Conservation (phyloP, 2,329 filamentous ascomycete species). For the Tolypocladium pustulatum region DNA sequence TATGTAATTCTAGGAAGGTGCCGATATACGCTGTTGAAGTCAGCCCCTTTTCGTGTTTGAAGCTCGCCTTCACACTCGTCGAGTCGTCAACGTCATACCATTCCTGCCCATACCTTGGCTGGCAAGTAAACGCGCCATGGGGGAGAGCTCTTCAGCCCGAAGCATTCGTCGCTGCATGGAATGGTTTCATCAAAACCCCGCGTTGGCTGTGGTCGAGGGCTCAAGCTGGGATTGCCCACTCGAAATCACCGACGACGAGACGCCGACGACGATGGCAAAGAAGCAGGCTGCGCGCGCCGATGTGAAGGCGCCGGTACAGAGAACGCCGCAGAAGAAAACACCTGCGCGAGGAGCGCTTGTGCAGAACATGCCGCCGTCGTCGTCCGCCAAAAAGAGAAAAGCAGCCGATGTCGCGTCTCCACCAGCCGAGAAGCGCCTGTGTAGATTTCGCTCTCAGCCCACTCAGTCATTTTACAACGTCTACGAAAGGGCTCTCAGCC, state of each 20-base stretch:
- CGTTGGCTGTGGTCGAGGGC: not conserved
- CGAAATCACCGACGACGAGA: conserved; percentile 1
- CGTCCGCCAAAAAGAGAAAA: conserved; percentile 9
- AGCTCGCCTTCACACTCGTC: not conserved
- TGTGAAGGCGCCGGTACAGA: not conserved
- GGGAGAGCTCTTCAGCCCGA: not conserved
- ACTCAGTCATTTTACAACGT: conserved; percentile 24
- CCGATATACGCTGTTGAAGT: not conserved
- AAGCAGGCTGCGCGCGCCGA: not conserved
- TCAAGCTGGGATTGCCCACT: conserved; percentile 6
- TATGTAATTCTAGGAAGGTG: not conserved
- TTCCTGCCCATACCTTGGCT: not conserved
- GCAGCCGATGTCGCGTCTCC: not conserved
- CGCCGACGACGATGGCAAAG: not conserved
- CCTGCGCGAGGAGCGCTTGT: not conserved
- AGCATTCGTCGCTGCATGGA: not conserved
- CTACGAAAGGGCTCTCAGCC: conserved; percentile 27
- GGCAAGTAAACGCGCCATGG: not conserved
- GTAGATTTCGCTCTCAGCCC: conserved; percentile 20
- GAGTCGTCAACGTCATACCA: not conserved
- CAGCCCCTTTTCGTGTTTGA: not conserved
- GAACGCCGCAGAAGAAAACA: not conserved
- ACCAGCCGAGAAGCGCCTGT: conserved; percentile 22
- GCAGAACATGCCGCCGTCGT: not conserved
- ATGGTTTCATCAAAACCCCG: not conserved